These are phyloP conservation scores for Prinsepia uniflora DNA, from an alignment of 306 rosid species.

Conservation along the genomic window DNA sequence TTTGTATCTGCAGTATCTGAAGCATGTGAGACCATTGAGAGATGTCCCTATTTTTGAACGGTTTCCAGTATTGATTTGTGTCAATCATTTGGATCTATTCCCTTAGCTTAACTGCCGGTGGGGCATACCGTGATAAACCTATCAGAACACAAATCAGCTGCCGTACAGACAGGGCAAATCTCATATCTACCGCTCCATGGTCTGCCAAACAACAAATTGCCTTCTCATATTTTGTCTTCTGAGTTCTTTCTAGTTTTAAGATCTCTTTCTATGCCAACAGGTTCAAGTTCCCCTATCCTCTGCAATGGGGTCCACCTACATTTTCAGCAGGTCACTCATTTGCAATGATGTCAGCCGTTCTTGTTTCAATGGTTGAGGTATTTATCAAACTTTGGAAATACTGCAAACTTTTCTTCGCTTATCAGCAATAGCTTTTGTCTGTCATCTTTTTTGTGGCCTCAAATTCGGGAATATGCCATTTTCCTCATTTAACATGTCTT, in stretches of 20 bases:
- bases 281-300: conserved; percentile 94
- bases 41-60: conserved; percentile 85
- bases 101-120: conserved; percentile 81
- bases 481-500: conserved; percentile 4
- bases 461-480: neutral
- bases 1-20: conserved; percentile 72
- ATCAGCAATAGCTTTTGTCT: neutral
- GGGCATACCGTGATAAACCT: conserved; percentile 67
- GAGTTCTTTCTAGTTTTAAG: conserved; percentile 14
- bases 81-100: conserved; percentile 88
- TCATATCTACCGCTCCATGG: conserved; percentile 94
- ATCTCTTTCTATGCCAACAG: conserved; percentile 32
- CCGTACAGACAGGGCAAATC: conserved; percentile 78
- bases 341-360: conserved; percentile 91
- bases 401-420: neutral
- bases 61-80: conserved; percentile 84
- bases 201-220: conserved; percentile 24
- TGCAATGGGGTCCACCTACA: conserved; percentile 99
- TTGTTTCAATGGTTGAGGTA: conserved; percentile 99
- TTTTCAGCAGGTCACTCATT: conserved; percentile 97
- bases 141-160: conserved; percentile 59
- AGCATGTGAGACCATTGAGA: conserved; percentile 82
- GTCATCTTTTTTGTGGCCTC: neutral
- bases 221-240: conserved; percentile 11
- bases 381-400: conserved; percentile 3